Percentiles rank a stretch among this genome's conserved stretches.
Evolutionary conservation across 1,284 basidiomycete genomes (phyloP).

Genomic region (Ustilago trichophora): DNA sequence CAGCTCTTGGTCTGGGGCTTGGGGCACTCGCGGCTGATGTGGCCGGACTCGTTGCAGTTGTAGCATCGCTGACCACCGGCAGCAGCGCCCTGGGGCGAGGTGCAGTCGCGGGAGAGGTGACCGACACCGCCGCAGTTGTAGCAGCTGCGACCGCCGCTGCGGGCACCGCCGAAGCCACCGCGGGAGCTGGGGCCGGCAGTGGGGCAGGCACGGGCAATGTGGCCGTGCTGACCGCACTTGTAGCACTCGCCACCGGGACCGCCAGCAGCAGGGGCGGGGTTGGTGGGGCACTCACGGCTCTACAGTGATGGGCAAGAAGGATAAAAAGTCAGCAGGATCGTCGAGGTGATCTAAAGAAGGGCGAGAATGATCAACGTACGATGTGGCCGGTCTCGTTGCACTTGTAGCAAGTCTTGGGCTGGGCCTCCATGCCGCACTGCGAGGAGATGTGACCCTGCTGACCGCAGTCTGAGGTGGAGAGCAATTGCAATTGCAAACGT

Average conservation of each 20-base stretch:
- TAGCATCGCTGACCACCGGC: slow-evolving; percentile 53
- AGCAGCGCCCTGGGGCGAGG: slow-evolving; percentile 49
- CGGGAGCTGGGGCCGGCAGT: slow-evolving; percentile 28
- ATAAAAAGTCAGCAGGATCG: too few relatives aligned
- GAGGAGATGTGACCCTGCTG: slow-evolving; percentile 61
- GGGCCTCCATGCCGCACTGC: slow-evolving; percentile 59
- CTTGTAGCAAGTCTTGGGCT: slow-evolving; percentile 64
- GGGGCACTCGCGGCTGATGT: slow-evolving; percentile 61
- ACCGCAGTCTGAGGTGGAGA: slow-evolving; percentile 50
- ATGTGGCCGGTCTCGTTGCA: slow-evolving; percentile 62
- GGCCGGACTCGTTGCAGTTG: slow-evolving; percentile 62
- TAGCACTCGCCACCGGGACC: slow-evolving; percentile 59
- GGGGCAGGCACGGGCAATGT: slow-evolving; percentile 63
- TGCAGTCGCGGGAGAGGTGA: slow-evolving; percentile 62
- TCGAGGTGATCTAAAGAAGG: too few relatives aligned
- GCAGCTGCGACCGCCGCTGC: slow-evolving; percentile 56
- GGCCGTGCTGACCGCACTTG: slow-evolving; percentile 58
- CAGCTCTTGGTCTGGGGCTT: slow-evolving; percentile 60
- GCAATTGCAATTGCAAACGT: not conserved
- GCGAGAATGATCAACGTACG: too few relatives aligned
- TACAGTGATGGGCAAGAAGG: slow-evolving; percentile 2
- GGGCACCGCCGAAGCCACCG: slow-evolving; percentile 36
- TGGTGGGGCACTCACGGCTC: slow-evolving; percentile 62
- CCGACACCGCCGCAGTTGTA: slow-evolving; percentile 64
- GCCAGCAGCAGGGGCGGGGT: slow-evolving; percentile 32